These are phyloP conservation scores for Toxicodendron radicans DNA, from an alignment of 345 rosid species.

Conservation along the genomic window DNA sequence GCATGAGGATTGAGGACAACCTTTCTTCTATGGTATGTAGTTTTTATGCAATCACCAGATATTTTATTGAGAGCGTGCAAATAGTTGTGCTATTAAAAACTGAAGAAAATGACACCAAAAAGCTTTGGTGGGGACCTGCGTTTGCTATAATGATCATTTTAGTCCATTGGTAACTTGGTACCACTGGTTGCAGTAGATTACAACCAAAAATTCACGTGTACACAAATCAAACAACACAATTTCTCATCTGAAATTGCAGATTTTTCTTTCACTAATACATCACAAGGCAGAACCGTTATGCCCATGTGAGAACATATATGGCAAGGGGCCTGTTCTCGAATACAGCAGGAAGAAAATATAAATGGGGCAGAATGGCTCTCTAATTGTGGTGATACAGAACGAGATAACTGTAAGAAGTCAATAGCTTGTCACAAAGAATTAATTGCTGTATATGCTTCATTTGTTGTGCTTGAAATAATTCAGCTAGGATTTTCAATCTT, in stretches of 20 bases:
- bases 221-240: neutral
- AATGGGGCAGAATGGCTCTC: neutral
- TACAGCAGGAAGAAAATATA: neutral
- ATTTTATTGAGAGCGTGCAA: neutral
- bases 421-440: neutral
- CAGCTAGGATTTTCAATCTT: conserved; percentile 23
- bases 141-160: neutral
- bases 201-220: neutral
- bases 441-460: neutral
- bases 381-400: neutral
- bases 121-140: neutral
- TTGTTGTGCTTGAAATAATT: neutral
- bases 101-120: neutral
- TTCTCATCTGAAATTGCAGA: too few species aligned
- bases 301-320: neutral
- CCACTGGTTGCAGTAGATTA: neutral
- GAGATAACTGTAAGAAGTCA: neutral
- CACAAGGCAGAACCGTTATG: neutral
- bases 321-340: neutral
- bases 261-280: neutral
- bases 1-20: neutral
- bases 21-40: neutral
- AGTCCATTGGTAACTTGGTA: neutral
- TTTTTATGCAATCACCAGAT: neutral
- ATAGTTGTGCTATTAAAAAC: neutral